phyloP scores from a whole-genome alignment of 2,329 filamentous ascomycete species.

The Cordyceps farinosa region DNA sequence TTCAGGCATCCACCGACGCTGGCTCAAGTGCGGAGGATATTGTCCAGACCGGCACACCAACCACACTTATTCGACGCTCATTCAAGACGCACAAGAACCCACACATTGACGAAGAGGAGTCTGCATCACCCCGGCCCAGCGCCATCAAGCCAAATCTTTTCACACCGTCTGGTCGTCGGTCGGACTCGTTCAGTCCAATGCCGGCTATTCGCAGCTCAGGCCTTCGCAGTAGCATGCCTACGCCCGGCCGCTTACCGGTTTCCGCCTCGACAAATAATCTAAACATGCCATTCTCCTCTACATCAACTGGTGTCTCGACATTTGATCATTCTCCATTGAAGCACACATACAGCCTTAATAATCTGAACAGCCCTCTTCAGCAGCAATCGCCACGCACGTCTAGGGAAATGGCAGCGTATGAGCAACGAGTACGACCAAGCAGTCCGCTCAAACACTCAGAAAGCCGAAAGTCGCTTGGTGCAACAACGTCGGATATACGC shows the following conservation, averaged over 20 bases:
- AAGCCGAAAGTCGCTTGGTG: constrained; percentile 25
- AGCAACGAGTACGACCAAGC: constrained; percentile 43
- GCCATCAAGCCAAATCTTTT: constrained; percentile 40
- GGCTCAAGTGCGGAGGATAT: constrained; percentile 40
- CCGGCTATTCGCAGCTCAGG: constrained; percentile 28
- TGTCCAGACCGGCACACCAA: constrained; percentile 51
- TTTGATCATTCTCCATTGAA: constrained; percentile 81
- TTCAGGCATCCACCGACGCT: constrained; percentile 62
- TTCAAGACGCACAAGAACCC: constrained; percentile 83
- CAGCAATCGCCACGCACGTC: constrained; percentile 53
- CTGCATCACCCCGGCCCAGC: constrained; percentile 35
- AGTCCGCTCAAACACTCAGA: constrained; percentile 41
- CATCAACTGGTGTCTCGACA: constrained; percentile 61
- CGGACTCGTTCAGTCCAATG: constrained; percentile 34
- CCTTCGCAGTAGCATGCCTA: constrained; percentile 34
- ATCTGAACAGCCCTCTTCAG: constrained; percentile 43
- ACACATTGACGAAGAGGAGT: constrained; percentile 64
- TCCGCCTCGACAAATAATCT: constrained; percentile 25
- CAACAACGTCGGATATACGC: background rate
- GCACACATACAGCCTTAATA: constrained; percentile 64
- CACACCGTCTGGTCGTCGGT: constrained; percentile 37
- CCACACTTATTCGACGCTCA: constrained; percentile 64
- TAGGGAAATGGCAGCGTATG: constrained; percentile 57
- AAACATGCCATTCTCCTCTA: constrained; percentile 15
- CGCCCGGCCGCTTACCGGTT: constrained; percentile 28